Base-by-base conservation (phyloP, 768 basidiomycete species). In the Paxillus involutus region DNA sequence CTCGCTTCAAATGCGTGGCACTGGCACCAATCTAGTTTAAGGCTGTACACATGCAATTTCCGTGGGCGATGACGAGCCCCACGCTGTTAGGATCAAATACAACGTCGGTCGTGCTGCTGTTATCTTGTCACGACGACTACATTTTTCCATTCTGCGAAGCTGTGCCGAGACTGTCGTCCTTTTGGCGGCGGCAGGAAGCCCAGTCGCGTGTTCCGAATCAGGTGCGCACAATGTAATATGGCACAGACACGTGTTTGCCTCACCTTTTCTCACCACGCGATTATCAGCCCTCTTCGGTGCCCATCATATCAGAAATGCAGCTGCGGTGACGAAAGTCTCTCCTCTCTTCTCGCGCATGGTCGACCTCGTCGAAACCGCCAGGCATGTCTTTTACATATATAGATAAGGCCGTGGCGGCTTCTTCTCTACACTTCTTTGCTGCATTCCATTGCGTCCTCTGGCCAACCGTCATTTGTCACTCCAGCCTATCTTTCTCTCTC, bases 321-420 rank as follows among this genome's bases (percentile, higher is more conserved):
- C 49, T 49, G 44, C 55, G 47, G 43, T 58, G 19, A 56, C 59
- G 56, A 49, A 51, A 51, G 46, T 58, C 42, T 48, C 56, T 63
- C 61, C 63, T 61, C 68, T 70, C 62, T 44, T 44, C 58, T 17
- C 51, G 56, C 59, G 61, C 69, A 56, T 69, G 68, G 68, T 49
- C 49, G 41, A 59, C 69, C 69, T 71, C 69, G 52, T 72, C 68
- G 71, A 72, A 70, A 62, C 64, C 68, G 47, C 60, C 70, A 69
- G 69, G 69, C 69, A 51, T 69, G 56, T 24, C 43, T 46, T 53
- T n/a, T 57, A 48, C 58, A 41, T 67, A 71, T 62, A 64, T 68
- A 70, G 66, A 58, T 55, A 24, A 66, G 58, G 53, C 57, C 58
- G 47, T 45, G 63, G 60, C 59, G 53, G 60, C 55, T 49, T 58